Conservation (phyloP, 352 stramenopile species). For the Globisporangium mamillatum region DNA sequence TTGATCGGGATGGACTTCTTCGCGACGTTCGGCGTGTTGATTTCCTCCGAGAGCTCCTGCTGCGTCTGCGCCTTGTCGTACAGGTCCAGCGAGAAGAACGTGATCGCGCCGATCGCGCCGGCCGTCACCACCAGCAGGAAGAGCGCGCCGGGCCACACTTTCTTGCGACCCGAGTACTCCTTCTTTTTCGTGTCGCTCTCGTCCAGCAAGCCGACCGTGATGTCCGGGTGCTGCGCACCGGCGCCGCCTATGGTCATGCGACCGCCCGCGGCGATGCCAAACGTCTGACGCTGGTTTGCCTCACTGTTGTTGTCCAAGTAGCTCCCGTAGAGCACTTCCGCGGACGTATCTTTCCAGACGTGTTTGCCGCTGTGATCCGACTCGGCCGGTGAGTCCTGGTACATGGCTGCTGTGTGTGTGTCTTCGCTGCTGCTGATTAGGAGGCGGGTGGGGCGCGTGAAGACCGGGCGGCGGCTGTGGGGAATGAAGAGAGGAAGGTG, state of each 20-base stretch:
- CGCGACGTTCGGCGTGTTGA: conserved; percentile 31
- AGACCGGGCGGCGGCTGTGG: not conserved
- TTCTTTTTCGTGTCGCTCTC: conserved; percentile 37
- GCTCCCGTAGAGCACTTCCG: conserved; percentile 69
- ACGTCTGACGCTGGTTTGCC: conserved; percentile 23
- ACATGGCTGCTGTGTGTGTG: conserved; percentile 8
- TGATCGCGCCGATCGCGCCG: conserved; percentile 47
- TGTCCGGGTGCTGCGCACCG: conserved; percentile 48
- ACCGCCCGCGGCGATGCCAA: not conserved
- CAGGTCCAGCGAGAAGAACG: conserved; percentile 59
- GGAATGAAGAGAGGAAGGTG: not conserved
- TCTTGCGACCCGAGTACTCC: conserved; percentile 64
- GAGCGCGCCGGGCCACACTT: conserved; percentile 75
- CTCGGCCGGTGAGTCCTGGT: conserved; percentile 23
- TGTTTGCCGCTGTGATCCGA: conserved; percentile 28
- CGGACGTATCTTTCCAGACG: conserved; percentile 73
- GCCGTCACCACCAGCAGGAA: conserved; percentile 58
- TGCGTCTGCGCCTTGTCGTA: conserved; percentile 68
- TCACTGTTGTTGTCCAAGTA: conserved; percentile 50
- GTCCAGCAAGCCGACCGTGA: conserved; percentile 70
- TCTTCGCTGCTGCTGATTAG: not conserved
- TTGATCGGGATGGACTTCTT: conserved; percentile 39
- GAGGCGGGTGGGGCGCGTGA: not conserved
- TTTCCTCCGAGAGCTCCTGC: conserved; percentile 49
- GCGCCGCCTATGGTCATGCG: conserved; percentile 20